Percentiles rank a stretch among this genome's conserved stretches.
Conservation (phyloP, 768 basidiomycete species). For the Pleurotus pulmonarius region DNA sequence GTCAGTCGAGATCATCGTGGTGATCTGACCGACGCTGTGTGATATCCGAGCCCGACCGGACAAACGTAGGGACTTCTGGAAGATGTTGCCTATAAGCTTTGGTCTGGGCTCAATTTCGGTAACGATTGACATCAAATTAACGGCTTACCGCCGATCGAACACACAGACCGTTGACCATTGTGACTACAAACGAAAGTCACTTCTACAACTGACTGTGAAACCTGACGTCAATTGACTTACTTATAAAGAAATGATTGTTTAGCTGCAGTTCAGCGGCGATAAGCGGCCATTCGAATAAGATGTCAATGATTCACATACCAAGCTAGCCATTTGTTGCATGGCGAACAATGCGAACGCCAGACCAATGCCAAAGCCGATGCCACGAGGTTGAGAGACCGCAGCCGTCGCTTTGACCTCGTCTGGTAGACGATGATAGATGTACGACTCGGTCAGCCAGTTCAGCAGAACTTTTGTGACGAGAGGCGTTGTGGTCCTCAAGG, state of each 20-base stretch:
- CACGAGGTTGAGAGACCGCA: conserved; percentile 28
- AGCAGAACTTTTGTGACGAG: conserved; percentile 45
- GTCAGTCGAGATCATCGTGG: conserved; percentile 50
- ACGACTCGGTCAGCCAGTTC: conserved; percentile 43
- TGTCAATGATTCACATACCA: conserved; percentile 15
- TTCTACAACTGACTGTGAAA: background rate
- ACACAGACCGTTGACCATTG: conserved; percentile 33
- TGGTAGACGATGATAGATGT: conserved; percentile 27
- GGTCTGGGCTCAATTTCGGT: background rate
- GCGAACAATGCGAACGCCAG: conserved; percentile 44
- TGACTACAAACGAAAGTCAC: conserved; percentile 14
- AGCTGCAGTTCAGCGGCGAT: conserved; percentile 9
- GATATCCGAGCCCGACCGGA: conserved; percentile 41
- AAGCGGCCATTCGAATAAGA: no score
- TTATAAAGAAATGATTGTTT: conserved; percentile 29
- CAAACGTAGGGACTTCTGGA: conserved; percentile 50
- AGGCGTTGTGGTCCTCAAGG: conserved; percentile 41
- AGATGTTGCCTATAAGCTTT: conserved; percentile 29
- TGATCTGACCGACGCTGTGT: conserved; percentile 47
- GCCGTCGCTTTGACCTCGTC: conserved; percentile 23
- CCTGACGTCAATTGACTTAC: conserved; percentile 13
- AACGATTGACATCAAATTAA: background rate
- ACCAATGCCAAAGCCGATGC: conserved; percentile 52
- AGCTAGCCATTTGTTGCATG: conserved; percentile 43
- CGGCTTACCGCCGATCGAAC: conserved; percentile 31